phyloP scores from a whole-genome alignment of 2,329 filamentous ascomycete genomes.

The Pseudocercospora pini-densiflorae region DNA sequence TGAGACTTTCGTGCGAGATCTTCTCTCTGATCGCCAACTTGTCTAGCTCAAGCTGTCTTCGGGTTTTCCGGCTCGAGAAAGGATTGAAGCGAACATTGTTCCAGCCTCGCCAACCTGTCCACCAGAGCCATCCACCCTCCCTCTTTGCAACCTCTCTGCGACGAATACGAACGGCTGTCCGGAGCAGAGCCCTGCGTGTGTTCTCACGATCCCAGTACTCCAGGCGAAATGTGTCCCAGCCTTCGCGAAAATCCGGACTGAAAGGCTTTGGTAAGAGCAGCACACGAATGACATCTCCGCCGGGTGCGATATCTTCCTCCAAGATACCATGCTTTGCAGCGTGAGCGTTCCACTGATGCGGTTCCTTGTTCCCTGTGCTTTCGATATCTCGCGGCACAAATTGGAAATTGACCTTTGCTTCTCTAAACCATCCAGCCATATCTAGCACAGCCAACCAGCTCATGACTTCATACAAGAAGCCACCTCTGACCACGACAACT shows the following conservation, averaged over 20 bases:
- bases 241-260: constrained; percentile 90
- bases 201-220: constrained; percentile 99
- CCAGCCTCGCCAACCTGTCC: constrained; percentile 73
- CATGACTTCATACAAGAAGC: constrained; percentile 80
- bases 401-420: constrained; percentile 42
- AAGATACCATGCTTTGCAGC: constrained; percentile 48
- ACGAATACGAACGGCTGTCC: constrained; percentile 69
- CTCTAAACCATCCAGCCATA: constrained; percentile 38
- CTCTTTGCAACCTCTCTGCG: constrained; percentile 72
- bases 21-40: constrained; percentile 36
- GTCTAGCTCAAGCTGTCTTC: constrained; percentile 37
- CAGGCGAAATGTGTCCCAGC: constrained; percentile 92
- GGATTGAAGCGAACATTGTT: constrained; percentile 38
- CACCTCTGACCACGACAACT: constrained; percentile 82
- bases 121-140: constrained; percentile 81
- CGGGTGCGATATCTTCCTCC: constrained; percentile 88
- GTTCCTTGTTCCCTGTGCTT: constrained; percentile 60
- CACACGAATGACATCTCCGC: constrained; percentile 90
- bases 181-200: constrained; percentile 76
- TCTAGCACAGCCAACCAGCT: constrained; percentile 48
- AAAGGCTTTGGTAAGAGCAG: constrained; percentile 93
- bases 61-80: constrained; percentile 32
- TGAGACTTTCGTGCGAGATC: constrained; percentile 17
- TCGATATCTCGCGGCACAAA: constrained; percentile 47
- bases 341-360: constrained; percentile 46